Percentiles rank a stretch among this genome's conserved stretches.
phyloP scores from a whole-genome alignment of 306 rosid species.

The Cucumis melo region DNA sequence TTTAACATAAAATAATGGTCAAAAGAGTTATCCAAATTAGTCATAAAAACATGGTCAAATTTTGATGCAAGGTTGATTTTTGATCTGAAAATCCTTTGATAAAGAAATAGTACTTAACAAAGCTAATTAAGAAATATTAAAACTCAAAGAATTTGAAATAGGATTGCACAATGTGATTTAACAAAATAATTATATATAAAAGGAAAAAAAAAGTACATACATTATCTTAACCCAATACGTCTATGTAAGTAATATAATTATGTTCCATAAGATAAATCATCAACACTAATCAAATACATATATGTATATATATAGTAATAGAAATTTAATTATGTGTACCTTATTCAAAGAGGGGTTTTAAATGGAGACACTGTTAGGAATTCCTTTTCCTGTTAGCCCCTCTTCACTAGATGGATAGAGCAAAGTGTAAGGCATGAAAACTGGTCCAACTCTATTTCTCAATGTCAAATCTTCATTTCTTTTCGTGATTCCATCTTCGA shows the following conservation, averaged over 20 bases:
- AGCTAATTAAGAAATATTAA: background rate
- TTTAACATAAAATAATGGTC: too few relatives aligned
- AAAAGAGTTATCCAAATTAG: too few relatives aligned
- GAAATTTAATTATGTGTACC: background rate
- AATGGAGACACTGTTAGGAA: slow-evolving; percentile 75
- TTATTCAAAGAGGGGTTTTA: slow-evolving; percentile 8
- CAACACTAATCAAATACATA: too few relatives aligned
- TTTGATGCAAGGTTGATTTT: background rate
- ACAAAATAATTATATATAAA: too few relatives aligned
- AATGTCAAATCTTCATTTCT: slow-evolving; percentile 37
- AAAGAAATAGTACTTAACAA: background rate
- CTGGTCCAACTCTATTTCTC: slow-evolving; percentile 52
- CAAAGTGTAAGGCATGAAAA: slow-evolving; percentile 55
- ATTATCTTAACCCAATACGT: too few relatives aligned
- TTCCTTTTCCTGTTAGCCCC: slow-evolving; percentile 68
- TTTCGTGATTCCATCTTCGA: slow-evolving; percentile 28
- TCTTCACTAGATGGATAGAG: slow-evolving; percentile 48
- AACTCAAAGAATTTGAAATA: background rate
- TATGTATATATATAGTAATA: background rate
- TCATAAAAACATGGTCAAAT: too few relatives aligned
- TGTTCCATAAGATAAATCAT: background rate
- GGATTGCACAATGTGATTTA: background rate
- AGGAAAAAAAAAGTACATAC: too few relatives aligned
- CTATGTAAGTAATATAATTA: background rate
- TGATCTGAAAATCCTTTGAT: background rate